phyloP scores from a whole-genome alignment of 176 grass and related monocot species.

The Raddia guianensis region DNA sequence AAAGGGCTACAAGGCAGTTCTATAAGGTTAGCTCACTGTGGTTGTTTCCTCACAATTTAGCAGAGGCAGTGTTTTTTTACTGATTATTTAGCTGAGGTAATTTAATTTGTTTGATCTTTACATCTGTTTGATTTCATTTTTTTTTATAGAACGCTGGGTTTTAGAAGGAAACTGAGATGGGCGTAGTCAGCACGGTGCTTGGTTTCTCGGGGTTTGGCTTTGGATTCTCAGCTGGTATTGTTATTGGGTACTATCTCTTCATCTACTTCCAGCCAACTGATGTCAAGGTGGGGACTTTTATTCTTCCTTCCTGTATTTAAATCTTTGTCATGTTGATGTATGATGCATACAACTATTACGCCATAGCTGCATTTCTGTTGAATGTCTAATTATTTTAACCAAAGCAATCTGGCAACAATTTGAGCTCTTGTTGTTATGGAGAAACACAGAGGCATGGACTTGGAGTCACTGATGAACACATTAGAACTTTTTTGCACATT shows the following conservation, averaged over 20 bases:
- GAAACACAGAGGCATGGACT: background rate
- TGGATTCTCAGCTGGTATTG: constrained; percentile 71
- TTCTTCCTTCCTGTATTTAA: constrained; percentile 26
- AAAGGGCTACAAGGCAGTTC: background rate
- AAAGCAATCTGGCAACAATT: background rate
- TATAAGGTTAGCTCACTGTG: constrained; percentile 15
- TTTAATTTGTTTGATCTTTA: background rate
- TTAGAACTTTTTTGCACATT: background rate
- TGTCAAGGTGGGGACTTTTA: constrained; percentile 63
- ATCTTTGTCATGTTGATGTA: constrained; percentile 11
- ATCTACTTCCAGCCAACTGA: constrained; percentile 78
- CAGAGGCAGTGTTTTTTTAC: background rate
- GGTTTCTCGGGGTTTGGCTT: constrained; percentile 86
- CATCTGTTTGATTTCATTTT: constrained; percentile 17
- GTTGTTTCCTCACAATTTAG: constrained; percentile 26
- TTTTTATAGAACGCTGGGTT: constrained; percentile 27
- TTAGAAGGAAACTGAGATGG: constrained; percentile 52
- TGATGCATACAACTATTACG: constrained; percentile 10
- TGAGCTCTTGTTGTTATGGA: constrained; percentile 9
- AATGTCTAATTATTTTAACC: background rate
- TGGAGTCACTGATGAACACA: background rate
- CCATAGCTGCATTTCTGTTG: background rate
- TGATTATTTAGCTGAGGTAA: background rate
- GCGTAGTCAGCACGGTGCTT: constrained; percentile 74
- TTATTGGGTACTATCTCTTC: constrained; percentile 83